Percentiles rank a stretch among this genome's conserved stretches.
Conservation (phyloP, 345 rosid genomes). For the Lenwebbia sp. region DNA sequence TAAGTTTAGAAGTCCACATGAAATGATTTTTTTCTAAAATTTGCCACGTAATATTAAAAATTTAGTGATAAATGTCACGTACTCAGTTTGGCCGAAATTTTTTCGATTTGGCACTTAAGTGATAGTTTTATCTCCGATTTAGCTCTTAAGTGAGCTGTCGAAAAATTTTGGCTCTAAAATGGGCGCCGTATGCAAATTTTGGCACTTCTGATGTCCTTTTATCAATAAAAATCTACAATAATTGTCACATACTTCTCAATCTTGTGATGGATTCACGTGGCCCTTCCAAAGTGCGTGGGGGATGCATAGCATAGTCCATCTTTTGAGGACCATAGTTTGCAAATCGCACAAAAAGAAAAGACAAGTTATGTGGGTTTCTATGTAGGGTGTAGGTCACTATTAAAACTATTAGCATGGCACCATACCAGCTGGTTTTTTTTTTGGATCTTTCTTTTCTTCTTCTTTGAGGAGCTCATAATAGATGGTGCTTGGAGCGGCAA, state of each 20-base stretch:
- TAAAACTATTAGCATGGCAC: neutral
- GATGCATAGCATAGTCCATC: neutral
- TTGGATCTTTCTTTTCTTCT: neutral
- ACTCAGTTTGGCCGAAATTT: too few species aligned
- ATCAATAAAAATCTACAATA: neutral
- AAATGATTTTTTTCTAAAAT: too few species aligned
- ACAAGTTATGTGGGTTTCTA: neutral
- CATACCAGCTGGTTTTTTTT: neutral
- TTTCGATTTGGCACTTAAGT: too few species aligned
- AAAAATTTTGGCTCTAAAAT: too few species aligned
- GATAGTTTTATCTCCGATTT: too few species aligned
- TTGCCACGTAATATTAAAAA: too few species aligned
- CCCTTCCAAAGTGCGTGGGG: neutral
- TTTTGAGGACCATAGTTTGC: neutral
- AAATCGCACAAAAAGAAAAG: neutral
- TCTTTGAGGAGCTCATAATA: neutral
- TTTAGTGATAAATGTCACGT: too few species aligned
- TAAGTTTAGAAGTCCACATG: too few species aligned
- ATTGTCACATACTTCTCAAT: neutral
- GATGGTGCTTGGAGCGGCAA: neutral
- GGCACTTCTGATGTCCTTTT: too few species aligned
- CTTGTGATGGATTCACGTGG: neutral
- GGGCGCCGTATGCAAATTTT: too few species aligned
- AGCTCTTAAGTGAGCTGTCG: too few species aligned
- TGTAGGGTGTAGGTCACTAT: neutral